Evolutionary conservation across 176 grass and related monocot genomes (phyloP), one percentile per base, ranked within the genome.

Genomic region (Neostapfia colusana): DNA sequence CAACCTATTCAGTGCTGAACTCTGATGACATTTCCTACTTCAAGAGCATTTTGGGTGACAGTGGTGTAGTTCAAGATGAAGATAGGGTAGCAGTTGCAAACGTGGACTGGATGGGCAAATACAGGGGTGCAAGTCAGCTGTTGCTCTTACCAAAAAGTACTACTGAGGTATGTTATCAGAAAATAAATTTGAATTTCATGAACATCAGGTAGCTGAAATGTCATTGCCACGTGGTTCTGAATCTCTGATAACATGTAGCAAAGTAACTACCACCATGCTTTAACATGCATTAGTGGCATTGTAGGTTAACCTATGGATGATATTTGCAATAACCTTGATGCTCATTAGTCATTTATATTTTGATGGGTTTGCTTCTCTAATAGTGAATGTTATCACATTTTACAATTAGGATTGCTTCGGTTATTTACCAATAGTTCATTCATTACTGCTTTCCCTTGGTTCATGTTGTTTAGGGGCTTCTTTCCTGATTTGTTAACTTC

Each of bases 101-200:
- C 45, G 72, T 79, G 42, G 93, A 97, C 62, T 97, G 93, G 93
- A 87, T 93, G 88, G 75, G 88, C 34, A 97, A 91, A 83, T 97
- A 97, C 65, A 91, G 69, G 65, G 93, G 93, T 39, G 41, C 88
- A 72, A 93, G 93, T 70, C 88, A 84, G 66, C 84, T 97, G 77
- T 50, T 93, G 50, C 93, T 97, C 66, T 79, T 97, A 87, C 90
- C 93, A 70, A 93, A 83, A 84, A 89, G 41, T 80, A 87, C 83
- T 81, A n/a, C 73, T 66, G 88, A 97, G 90, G 90, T 93, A 77
- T 51, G 5, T 83, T 58, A 11, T 37, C 15, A 58, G 70, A 61
- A 15, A 21, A 18, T 3, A 40, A 40, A 5, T 34, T 63, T 68
- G 20, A 56, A 10, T 78, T 45, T 76, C 7, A n/a, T 58, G 17